Conservation (phyloP, 495 filamentous ascomycete species). For the Penicillium nucicola region DNA sequence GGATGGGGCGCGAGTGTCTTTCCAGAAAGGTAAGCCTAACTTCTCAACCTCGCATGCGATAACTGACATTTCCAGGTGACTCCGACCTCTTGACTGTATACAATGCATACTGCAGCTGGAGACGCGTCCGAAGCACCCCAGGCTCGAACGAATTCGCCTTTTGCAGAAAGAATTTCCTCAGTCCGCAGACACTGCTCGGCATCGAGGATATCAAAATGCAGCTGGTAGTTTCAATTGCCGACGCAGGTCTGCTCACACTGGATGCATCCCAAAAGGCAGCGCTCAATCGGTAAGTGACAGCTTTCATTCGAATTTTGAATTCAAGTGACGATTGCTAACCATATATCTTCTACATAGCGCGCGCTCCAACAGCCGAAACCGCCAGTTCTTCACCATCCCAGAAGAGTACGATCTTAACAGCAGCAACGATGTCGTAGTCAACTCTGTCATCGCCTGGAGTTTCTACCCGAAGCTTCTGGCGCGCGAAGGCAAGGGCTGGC, state of each 20-base stretch:
- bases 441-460: conserved; percentile 80
- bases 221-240: conserved; percentile 73
- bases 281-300: conserved; percentile 51
- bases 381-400: conserved; percentile 77
- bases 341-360: conserved; percentile 30
- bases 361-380: conserved; percentile 56
- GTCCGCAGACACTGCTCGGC: conserved; percentile 72
- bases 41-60: not conserved
- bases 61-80: conserved; percentile 52
- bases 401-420: conserved; percentile 69
- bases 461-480: conserved; percentile 93
- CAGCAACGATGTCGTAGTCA: conserved; percentile 70
- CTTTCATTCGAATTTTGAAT: conserved; percentile 8
- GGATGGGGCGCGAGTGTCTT: conserved; percentile 69
- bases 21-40: conserved; percentile 56
- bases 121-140: conserved; percentile 63
- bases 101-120: conserved; percentile 90
- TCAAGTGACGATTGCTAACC: conserved; percentile 15
- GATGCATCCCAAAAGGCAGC: conserved; percentile 62
- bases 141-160: conserved; percentile 74
- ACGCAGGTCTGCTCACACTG: conserved; percentile 76
- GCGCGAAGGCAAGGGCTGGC: conserved; percentile 84
- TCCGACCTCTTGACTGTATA: conserved; percentile 91
- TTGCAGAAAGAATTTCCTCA: conserved; percentile 89
- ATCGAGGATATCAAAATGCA: conserved; percentile 96